Conservation (phyloP, 2,329 filamentous ascomycete species). For the Aspergillus fumigatiaffinis region DNA sequence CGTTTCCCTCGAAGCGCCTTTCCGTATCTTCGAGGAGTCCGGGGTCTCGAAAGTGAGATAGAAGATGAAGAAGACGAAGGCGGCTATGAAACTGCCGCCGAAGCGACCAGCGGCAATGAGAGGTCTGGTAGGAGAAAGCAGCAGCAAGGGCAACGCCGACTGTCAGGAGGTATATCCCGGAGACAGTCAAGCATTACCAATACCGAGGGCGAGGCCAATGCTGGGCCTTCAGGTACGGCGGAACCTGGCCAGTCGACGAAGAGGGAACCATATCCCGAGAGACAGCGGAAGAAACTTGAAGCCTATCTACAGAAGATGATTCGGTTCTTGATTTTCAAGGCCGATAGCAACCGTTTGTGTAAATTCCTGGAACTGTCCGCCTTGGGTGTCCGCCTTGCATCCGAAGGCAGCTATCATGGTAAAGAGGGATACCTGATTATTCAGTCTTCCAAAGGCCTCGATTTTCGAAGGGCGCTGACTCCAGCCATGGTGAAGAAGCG, state of each 20-base stretch:
- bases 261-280: conserved; percentile 66
- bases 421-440: conserved; percentile 95
- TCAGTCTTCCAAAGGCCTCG: conserved; percentile 82
- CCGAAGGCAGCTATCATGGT: conserved; percentile 94
- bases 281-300: conserved; percentile 80
- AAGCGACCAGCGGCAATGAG: conserved; percentile 67
- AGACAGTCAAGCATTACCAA: conserved; percentile 53
- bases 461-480: conserved; percentile 76
- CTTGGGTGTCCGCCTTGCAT: conserved; percentile 84
- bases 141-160: conserved; percentile 40
- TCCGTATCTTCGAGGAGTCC: conserved; percentile 78
- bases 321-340: conserved; percentile 91
- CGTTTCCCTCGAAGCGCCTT: conserved; percentile 87
- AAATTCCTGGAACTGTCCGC: conserved; percentile 95
- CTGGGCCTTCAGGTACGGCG: conserved; percentile 28
- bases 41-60: conserved; percentile 75
- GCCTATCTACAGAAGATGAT: conserved; percentile 92
- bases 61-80: conserved; percentile 60
- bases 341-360: conserved; percentile 92
- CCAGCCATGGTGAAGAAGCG: conserved; percentile 74
- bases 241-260: conserved; percentile 38
- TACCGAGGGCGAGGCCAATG: conserved; percentile 35
- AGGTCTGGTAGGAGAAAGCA: conserved; percentile 51
- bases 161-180: conserved; percentile 55
- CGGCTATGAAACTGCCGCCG: conserved; percentile 52